Base-by-base conservation (phyloP, 352 stramenopile genomes). In the Paralagenidium karlingii region DNA sequence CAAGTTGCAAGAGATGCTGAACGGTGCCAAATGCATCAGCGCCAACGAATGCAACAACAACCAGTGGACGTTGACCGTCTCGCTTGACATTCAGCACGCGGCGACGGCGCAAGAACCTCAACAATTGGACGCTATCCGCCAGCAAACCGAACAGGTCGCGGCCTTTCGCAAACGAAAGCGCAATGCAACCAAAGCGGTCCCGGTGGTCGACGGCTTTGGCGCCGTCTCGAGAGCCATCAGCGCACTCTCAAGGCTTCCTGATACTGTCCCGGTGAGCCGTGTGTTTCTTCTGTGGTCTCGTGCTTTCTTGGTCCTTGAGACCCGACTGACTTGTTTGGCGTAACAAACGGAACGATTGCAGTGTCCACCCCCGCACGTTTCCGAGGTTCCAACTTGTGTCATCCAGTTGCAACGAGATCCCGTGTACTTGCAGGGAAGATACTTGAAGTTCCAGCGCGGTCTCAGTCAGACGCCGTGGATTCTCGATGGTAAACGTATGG, bases 401-500 rank as follows among this genome's bases (percentile, higher is more conserved):
- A 51, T 63, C 2, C 58, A 55, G 19, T 52, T 91, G 11, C 69
- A 88, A 41, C 79, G 79, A 15, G 79, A 89, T 24, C 68, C 85
- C 2, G 64, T 95, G 16, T 96, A 90, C 49, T 46, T 96, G 24
- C 68, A 84, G 24, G 86, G 86, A 2, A 65, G 82, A 12, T 96
- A 96, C 64, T 63, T 89, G 36, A 96, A 96, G 55, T 84, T 83
- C 43, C 61, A 82, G 48, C 76, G 87, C 12, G 83, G 82, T 3
- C 49, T 96, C 33, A 94, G 77, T 45, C 87, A 96, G 55, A 93
- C 81, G 24, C 82, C 82, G 10, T 96, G 87, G 87, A 62, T 92
- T 33, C 52, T 96, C 13, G 82, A 95, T 18, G 82, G 79, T 15
- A 48, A 75, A 31, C 70, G 80, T 26, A 83, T 93, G 54, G 82